Base-by-base conservation (phyloP, 192 early-diverging fungal genomes). In the Backusella tarrabulga region DNA sequence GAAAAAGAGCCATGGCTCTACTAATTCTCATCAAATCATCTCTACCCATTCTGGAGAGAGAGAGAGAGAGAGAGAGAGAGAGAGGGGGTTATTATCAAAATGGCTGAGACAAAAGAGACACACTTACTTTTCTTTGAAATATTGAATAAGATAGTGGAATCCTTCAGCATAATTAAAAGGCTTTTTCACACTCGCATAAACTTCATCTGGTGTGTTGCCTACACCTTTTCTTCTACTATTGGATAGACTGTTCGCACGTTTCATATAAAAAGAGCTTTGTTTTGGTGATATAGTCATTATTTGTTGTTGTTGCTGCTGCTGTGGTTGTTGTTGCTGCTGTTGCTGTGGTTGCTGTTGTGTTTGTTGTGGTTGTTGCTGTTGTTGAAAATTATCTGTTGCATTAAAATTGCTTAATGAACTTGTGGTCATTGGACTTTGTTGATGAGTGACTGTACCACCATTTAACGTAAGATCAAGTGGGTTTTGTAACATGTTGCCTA, bases 161-260 rank as follows among this genome's bases (percentile, higher is more conserved):
- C 97, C 97, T 80, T 95, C 95, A 14, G 92, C 90, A 88, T 98
- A 97, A 76, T 95, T 92, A 83, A 96, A 95, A 17, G 97, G 96
- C 75, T 92, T 88, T 36, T 86, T 85, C 15, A 97, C 94, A 67
- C 86, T 86, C 34, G 87, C 87, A 83, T 98, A 98, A 15, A 96
- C 95, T 77, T 89, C 92, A 68, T 88, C 82, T 12, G 90, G 85
- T n/a, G 87, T 86, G 32, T 87, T 83, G 0, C 77, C 77, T 32
- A 34, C 68, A 67, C 74, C 74, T 23, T 75, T 75, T 67, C 74
- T 75, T 67, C 74, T 34, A 32, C 77, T 41, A 23, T 67, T 76
- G 41, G 71, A 44, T 11, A 42, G 32, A 8, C 41, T 32, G 52
- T 46, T 44, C 4, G 56, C 56, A 32, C 56, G 56, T 63, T 63